Evolutionary conservation across 2,329 filamentous ascomycete species (phyloP).

Genomic region (Coniochaeta pulveracea): DNA sequence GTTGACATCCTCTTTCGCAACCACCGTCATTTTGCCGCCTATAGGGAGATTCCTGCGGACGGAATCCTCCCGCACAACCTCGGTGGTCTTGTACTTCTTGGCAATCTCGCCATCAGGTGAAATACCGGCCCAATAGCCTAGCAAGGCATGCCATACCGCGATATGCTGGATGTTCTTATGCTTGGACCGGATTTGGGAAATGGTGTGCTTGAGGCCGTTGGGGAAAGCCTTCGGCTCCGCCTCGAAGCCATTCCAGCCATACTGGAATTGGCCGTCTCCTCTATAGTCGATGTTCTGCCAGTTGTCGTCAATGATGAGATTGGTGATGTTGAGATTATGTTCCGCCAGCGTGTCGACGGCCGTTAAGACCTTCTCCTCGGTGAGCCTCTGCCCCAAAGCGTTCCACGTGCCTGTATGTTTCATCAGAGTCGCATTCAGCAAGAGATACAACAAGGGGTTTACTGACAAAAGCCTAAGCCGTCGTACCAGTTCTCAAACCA

Average conservation of each 20-base stretch:
- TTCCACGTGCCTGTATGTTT: slow-evolving; percentile 69
- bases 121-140: slow-evolving; percentile 86
- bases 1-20: slow-evolving; percentile 62
- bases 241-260: slow-evolving; percentile 74
- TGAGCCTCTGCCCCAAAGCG: slow-evolving; percentile 71
- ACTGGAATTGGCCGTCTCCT: slow-evolving; percentile 39
- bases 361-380: slow-evolving; percentile 64
- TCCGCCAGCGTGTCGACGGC: slow-evolving; percentile 62
- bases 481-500: slow-evolving; percentile 90
- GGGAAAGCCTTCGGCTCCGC: slow-evolving; percentile 74
- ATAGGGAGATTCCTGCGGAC: slow-evolving; percentile 34
- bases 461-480: slow-evolving; percentile 74
- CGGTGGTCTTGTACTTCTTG: slow-evolving; percentile 64
- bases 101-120: slow-evolving; percentile 64
- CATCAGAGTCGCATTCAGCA: background rate
- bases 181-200: slow-evolving; percentile 55
- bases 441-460: slow-evolving; percentile 6
- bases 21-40: slow-evolving; percentile 57
- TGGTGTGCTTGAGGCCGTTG: slow-evolving; percentile 60
- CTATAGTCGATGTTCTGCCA: slow-evolving; percentile 68
- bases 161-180: slow-evolving; percentile 70
- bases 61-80: slow-evolving; percentile 37
- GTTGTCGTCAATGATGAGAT: slow-evolving; percentile 91
- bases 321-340: slow-evolving; percentile 66
- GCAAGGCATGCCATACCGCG: slow-evolving; percentile 86